Percentiles rank a stretch among this genome's conserved stretches.
phyloP scores from a whole-genome alignment of 371 early-diverging fungal genomes.

The Batkoa obscura region DNA sequence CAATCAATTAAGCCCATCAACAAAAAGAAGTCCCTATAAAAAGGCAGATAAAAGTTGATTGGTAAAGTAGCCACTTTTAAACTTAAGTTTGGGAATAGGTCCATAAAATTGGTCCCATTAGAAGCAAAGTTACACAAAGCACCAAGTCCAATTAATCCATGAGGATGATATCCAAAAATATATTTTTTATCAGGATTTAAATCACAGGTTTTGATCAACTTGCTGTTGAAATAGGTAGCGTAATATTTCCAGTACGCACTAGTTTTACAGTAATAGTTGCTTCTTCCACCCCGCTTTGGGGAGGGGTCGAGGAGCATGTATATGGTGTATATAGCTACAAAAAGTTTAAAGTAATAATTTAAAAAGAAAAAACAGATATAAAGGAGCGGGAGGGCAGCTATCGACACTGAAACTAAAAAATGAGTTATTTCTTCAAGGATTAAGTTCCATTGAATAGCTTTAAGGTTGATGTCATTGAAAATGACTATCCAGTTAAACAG shows the following conservation, averaged over 20 bases:
- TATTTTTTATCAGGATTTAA: constrained; percentile 54
- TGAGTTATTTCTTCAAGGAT: too few relatives aligned
- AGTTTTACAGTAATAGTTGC: neutral
- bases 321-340: constrained; percentile 23
- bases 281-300: constrained; percentile 20
- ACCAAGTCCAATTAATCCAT: constrained; percentile 67
- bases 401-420: too few relatives aligned
- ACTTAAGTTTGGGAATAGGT: constrained; percentile 40
- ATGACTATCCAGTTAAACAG: too few relatives aligned
- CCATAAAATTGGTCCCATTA: constrained; percentile 41
- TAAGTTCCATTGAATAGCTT: too few relatives aligned
- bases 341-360: constrained; percentile 25
- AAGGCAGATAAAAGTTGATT: constrained; percentile 38
- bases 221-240: constrained; percentile 7
- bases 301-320: constrained; percentile 34
- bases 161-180: constrained; percentile 61
- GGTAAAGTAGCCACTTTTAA: constrained; percentile 35
- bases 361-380: too few relatives aligned
- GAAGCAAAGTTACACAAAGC: constrained; percentile 65
- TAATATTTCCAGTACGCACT: constrained; percentile 8
- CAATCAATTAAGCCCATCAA: constrained; percentile 27
- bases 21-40: constrained; percentile 52
- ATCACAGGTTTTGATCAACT: constrained; percentile 22
- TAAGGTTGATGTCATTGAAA: too few relatives aligned
- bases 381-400: too few relatives aligned